Evolutionary conservation across 495 filamentous ascomycete species (phyloP), one percentile per base, ranked within the genome.

Genomic region (Annulohypoxylon maeteangense): DNA sequence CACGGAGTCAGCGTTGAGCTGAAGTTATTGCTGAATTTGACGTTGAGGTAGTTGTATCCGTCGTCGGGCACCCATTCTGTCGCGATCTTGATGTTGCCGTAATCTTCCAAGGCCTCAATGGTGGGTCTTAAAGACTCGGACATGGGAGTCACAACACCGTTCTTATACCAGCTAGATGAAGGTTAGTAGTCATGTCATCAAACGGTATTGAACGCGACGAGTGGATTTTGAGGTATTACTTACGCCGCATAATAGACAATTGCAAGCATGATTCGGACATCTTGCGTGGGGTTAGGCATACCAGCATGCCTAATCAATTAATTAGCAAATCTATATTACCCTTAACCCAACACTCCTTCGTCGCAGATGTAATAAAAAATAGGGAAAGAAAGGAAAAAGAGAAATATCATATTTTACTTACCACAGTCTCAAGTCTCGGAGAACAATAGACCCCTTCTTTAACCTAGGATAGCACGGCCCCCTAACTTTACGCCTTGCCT

Each of bases 181-280:
- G 2, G 4, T 51, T 51, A 51, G 25, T 12, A 29, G n/a, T n/a
- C 12, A 8, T 7, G 12, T 27, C 2, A 8, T 4, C 18, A 4
- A 47, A 6, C 2, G 27, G 6, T 8, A 18, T 47, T 47, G 1
- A 16, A 18, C 2, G 8, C 1, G 18, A 47, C 22, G 38, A 22
- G 18, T 7, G 18, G 7, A 8, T 22, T 6, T n/a, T 12, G 2
- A 20, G 8, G 16, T 5, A 7, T 44, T 3, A 51, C 47, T 51
- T 51, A 51, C 47, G 47, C 47, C 3, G 47, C 47, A 25, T 51
- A 51, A 10, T 51, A 51, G 12, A 51, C 47, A n/a, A 51, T 51
- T n/a, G 47, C 47, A 51, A 51, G 47, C 47, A 51, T 51, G 25
- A 51, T 51, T 27, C 47, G 47, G 7, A 51, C 47, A 51, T 51